Conservation (phyloP, 768 basidiomycete genomes). For the Leccinum subtestaceum region DNA sequence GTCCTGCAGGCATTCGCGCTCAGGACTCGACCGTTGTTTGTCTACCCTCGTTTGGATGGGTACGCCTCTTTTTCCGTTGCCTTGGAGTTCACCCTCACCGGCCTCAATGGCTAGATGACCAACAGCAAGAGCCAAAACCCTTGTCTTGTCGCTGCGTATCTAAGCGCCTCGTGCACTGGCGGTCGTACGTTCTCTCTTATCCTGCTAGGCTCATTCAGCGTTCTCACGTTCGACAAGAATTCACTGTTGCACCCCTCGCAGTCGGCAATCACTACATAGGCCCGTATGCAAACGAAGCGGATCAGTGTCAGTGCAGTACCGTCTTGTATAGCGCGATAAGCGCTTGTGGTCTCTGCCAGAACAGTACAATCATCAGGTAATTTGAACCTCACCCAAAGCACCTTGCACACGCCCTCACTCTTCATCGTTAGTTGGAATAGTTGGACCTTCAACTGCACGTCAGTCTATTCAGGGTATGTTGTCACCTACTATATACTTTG, state of each 20-base stretch:
- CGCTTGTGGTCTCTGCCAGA: slow-evolving; percentile 59
- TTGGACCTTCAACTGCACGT: slow-evolving; percentile 50
- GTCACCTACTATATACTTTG: not conserved
- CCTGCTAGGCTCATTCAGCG: slow-evolving; percentile 4
- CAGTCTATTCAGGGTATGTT: slow-evolving; percentile 30
- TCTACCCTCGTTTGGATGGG: slow-evolving; percentile 26
- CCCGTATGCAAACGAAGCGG: slow-evolving; percentile 30
- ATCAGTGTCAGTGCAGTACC: slow-evolving; percentile 52
- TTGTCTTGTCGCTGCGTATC: slow-evolving; percentile 43
- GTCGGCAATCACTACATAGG: slow-evolving; percentile 26
- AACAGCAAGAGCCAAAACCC: slow-evolving; percentile 50
- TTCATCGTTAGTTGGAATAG: slow-evolving; percentile 44
- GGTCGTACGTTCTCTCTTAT: slow-evolving; percentile 35
- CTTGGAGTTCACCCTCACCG: not conserved
- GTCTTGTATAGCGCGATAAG: slow-evolving; percentile 54
- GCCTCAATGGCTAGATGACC: slow-evolving; percentile 21
- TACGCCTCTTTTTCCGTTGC: slow-evolving; percentile 8
- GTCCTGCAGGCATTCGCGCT: slow-evolving; percentile 17
- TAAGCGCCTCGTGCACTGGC: slow-evolving; percentile 41
- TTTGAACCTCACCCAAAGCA: not conserved
- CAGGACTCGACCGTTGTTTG: slow-evolving; percentile 27
- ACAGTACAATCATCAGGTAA: slow-evolving; percentile 37
- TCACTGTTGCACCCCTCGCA: slow-evolving; percentile 40
- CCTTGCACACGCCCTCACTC: not conserved
- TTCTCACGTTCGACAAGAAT: slow-evolving; percentile 30